phyloP scores from a whole-genome alignment of 441 rosid species.

The Mallotus japonicus region DNA sequence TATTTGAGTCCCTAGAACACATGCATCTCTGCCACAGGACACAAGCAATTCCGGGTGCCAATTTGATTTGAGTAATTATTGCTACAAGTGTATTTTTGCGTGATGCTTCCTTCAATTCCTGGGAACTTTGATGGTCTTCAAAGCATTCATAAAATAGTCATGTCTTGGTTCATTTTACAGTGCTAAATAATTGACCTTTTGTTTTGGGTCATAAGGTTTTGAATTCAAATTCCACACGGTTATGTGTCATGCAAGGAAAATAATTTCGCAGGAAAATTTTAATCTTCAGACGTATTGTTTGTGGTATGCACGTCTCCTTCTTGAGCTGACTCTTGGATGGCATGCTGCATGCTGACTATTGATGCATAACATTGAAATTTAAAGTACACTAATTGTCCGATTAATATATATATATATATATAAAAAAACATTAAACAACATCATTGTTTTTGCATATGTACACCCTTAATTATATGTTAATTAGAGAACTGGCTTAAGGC shows the following conservation, averaged over 20 bases:
- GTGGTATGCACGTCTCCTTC: slow-evolving; percentile 16
- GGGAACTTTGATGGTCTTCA: neutral
- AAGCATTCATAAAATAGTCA: neutral
- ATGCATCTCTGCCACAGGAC: slow-evolving; percentile 1
- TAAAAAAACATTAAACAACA: neutral
- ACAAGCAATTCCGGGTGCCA: neutral
- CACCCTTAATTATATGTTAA: too few relatives aligned
- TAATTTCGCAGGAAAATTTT: too few relatives aligned
- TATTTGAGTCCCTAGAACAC: too few relatives aligned
- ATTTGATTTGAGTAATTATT: neutral
- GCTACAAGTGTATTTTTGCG: neutral
- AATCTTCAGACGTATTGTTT: too few relatives aligned
- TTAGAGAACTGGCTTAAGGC: too few relatives aligned
- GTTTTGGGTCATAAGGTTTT: too few relatives aligned
- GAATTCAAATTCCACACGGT: too few relatives aligned
- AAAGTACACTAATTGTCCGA: neutral
- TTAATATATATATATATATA: neutral
- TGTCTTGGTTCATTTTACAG: neutral
- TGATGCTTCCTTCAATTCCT: neutral
- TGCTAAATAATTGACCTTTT: too few relatives aligned
- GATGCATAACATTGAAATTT: neutral
- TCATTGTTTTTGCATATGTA: too few relatives aligned
- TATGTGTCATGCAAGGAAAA: too few relatives aligned
- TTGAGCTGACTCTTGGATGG: too few relatives aligned
- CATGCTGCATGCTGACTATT: neutral